Evolutionary conservation across 2,329 filamentous ascomycete genomes (phyloP).

Genomic region (Phaeomoniella chlamydospora): DNA sequence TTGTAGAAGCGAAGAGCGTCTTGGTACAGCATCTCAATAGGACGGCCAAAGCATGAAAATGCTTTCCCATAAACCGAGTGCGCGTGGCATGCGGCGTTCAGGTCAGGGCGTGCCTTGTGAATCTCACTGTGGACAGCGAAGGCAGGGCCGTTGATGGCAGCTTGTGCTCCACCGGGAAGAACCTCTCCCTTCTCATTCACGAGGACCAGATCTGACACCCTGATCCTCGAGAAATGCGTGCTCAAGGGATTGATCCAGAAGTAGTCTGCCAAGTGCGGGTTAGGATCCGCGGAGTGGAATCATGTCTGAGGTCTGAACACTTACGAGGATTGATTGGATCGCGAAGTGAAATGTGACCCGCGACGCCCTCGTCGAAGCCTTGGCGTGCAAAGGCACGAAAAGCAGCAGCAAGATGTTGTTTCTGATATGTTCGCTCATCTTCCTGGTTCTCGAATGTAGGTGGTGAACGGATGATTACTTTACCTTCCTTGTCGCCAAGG

Average conservation of each 20-base stretch:
- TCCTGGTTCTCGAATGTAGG: neutral
- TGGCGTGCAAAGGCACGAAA: conserved; percentile 28
- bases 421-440: conserved; percentile 23
- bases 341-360: conserved; percentile 26
- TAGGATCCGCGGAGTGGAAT: too few relatives aligned
- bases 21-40: conserved; percentile 30
- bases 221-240: conserved; percentile 25
- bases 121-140: conserved; percentile 28
- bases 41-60: conserved; percentile 25
- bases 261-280: too few relatives aligned
- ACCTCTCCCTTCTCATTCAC: too few relatives aligned
- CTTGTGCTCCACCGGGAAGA: too few relatives aligned
- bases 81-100: conserved; percentile 28
- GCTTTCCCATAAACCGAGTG: conserved; percentile 30
- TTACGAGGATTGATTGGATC: conserved; percentile 30
- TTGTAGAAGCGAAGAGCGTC: conserved; percentile 12
- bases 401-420: conserved; percentile 27
- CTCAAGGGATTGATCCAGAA: too few relatives aligned
- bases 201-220: conserved; percentile 21
- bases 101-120: conserved; percentile 23
- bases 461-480: too few relatives aligned
- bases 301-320: too few relatives aligned
- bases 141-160: conserved; percentile 30
- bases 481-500: too few relatives aligned
- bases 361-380: conserved; percentile 24